Evolutionary conservation across 441 rosid species (phyloP), one percentile per base, ranked within the genome.

Genomic region (Pelargonium citronellum): DNA sequence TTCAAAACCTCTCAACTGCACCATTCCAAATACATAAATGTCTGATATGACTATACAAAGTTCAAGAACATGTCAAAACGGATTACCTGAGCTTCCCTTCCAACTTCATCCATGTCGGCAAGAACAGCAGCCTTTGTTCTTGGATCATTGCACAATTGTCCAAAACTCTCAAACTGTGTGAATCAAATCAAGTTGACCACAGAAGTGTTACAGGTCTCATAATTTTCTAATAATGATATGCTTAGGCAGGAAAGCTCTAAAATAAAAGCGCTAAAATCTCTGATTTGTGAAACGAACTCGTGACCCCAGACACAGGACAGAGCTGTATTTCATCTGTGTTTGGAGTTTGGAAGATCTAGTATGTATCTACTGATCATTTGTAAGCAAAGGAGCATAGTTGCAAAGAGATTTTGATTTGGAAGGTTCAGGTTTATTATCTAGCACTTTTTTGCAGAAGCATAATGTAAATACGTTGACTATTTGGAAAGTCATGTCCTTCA

Each of bases 1-100:
- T 86, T 95, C 99, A 17, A 95, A 95, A 68, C 97, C 99, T 83
- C 99, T 83, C 76, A 95, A 81, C 99, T 95, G 95, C 75, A 73
- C 44, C 47, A 17, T 19, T 60, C 30, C 7, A 53, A 60, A 63
- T 2, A 51, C 47, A 64, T 41, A 43, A 27, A 30, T 64, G 4
- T 15, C 62, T 24, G 20, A 11, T 30, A 24, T 20, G 19, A 24
- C 22, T 15, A 58, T 49, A 58, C 49, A 34, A 34, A 53, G 65
- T n/a, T 19, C 41, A 67, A 10, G 55, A 12, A 64, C 19, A 53
- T 4, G 71, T 53, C 60, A 15, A 53, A 53, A 67, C 30, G 71
- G 41, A 69, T 81, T 83, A 76, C 99, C 97, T 92, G 86, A 76
- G 96, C 91, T 83, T 92, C 96, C 78, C 83, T 85, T 78, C 95